Evolutionary conservation across 2,329 filamentous ascomycete genomes (phyloP).

Genomic region (Nemania abortiva): DNA sequence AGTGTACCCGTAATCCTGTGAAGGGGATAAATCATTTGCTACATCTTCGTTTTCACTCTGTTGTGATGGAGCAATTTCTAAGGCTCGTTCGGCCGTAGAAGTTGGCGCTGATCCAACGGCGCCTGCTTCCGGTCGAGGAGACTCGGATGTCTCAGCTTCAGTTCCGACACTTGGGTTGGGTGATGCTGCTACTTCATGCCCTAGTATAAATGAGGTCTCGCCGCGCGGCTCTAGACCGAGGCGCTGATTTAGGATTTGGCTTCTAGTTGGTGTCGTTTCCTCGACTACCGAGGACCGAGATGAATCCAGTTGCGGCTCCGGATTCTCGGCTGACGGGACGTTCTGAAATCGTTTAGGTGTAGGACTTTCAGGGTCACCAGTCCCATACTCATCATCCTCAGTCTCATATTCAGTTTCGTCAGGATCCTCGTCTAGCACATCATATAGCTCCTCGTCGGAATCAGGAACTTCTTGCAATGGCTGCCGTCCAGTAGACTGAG

Average conservation of each 20-base stretch:
- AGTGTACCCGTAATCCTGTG: conserved; percentile 43
- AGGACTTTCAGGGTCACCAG: conserved; percentile 34
- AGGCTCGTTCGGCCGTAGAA: conserved; percentile 35
- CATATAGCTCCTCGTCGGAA: conserved; percentile 46
- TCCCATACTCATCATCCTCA: conserved; percentile 41
- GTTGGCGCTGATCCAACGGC: conserved; percentile 1
- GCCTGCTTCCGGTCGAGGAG: conserved; percentile 12
- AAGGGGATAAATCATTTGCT: conserved; percentile 7
- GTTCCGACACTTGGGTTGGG: not conserved
- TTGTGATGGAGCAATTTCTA: conserved; percentile 31
- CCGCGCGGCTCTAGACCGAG: not conserved
- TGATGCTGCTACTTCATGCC: not conserved
- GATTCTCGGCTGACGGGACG: not conserved
- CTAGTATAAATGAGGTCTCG: not conserved
- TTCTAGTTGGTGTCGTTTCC: conserved; percentile 7
- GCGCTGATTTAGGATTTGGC: conserved; percentile 31
- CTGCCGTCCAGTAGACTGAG: conserved; percentile 39
- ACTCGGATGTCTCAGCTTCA: conserved; percentile 20
- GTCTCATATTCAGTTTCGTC: conserved; percentile 44
- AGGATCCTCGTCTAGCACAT: conserved; percentile 43
- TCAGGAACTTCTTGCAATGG: conserved; percentile 50
- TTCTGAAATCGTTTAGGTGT: conserved; percentile 29
- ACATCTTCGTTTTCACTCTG: conserved; percentile 29
- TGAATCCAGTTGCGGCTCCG: conserved; percentile 31
- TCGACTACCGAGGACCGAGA: conserved; percentile 40